Evolutionary conservation across 2,329 filamentous ascomycete species (phyloP), one percentile per base, ranked within the genome.

Genomic region (Pseudocercospora crystallina): DNA sequence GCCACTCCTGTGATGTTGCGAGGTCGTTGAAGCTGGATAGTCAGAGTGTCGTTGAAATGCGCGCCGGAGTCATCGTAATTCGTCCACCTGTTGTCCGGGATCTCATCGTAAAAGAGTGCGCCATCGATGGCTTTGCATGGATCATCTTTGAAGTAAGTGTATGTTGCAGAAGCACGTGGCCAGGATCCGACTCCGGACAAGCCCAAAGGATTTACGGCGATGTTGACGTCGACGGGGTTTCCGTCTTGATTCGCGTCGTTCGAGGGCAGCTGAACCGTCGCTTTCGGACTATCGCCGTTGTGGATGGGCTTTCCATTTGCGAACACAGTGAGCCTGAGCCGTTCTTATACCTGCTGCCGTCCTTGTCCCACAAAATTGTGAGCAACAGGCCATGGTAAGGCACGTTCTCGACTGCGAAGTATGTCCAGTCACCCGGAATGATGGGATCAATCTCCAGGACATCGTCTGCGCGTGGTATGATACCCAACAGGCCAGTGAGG

Each of bases 351-450:
- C 66, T 65, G 1, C 63, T 63, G 2, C 73, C 73, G 29, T 68
- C 57, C 15, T 64, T 53, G 47, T 76, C 73, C 59, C 71, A 76
- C 3, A 76, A 52, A 5, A 76, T 53, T 0, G 71, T 71, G 14
- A 76, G 53, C 11, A 71, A 62, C 44, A 69, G 69, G 3, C 73
- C 73, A 47, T 76, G 74, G 47, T 76, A 76, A 1, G 70, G 51
- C 2, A 73, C 54, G 32, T 74, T 73, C 49, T 76, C 74, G 3
- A 76, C 59, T 1, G 68, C 71, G 53, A 74, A 76, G 51, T 75
- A 72, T 2, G 60, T 56, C 64, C 63, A 66, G 39, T 58, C 57
- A 11, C 26, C 44, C 1, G 73, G 73, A 9, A 72, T 58, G 12
- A 76, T 68, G 9, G 74, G 74, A 15, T 67, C 66, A 34, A 76